Conservation (phyloP, 305 asterid species). For the Fraxinus sp. region DNA sequence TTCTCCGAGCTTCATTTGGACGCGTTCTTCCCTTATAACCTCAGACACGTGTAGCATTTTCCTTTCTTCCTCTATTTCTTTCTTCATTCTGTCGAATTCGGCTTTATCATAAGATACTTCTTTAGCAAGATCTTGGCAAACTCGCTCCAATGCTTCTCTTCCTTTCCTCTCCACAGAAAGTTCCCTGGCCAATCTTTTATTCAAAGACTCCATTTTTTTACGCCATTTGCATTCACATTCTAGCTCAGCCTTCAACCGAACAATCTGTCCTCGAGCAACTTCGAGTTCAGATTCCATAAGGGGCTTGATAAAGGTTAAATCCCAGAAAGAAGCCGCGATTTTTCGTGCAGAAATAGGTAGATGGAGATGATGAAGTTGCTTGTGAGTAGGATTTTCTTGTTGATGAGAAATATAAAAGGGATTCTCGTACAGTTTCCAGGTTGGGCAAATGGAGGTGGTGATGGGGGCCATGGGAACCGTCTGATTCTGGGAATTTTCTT, state of each 20-base stretch:
- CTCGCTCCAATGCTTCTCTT: constrained; percentile 50
- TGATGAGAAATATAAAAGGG: constrained; percentile 52
- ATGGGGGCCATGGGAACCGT: constrained; percentile 31
- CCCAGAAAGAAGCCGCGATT: constrained; percentile 75
- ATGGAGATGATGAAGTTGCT: constrained; percentile 63
- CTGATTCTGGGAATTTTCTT: constrained; percentile 32
- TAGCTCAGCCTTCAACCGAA: constrained; percentile 39
- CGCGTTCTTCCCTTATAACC: constrained; percentile 75
- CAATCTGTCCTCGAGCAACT: constrained; percentile 43
- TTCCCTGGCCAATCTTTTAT: constrained; percentile 48
- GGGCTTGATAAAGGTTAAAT: constrained; percentile 58
- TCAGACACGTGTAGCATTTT: constrained; percentile 73
- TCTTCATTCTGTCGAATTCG: constrained; percentile 43
- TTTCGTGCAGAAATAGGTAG: constrained; percentile 72
- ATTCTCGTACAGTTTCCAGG: constrained; percentile 85
- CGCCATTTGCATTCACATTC: constrained; percentile 51
- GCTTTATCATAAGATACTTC: constrained; percentile 38
- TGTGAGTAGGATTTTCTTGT: constrained; percentile 20
- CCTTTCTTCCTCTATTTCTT: constrained; percentile 69
- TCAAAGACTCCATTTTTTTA: constrained; percentile 45
- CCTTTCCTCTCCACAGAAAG: constrained; percentile 53
- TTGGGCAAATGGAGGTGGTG: constrained; percentile 38
- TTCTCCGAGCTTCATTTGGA: constrained; percentile 78
- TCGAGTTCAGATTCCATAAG: constrained; percentile 63
- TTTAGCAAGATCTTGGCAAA: constrained; percentile 50